Evolutionary conservation across 208 protist species (phyloP).

Genomic region (Crithidia sp.): DNA sequence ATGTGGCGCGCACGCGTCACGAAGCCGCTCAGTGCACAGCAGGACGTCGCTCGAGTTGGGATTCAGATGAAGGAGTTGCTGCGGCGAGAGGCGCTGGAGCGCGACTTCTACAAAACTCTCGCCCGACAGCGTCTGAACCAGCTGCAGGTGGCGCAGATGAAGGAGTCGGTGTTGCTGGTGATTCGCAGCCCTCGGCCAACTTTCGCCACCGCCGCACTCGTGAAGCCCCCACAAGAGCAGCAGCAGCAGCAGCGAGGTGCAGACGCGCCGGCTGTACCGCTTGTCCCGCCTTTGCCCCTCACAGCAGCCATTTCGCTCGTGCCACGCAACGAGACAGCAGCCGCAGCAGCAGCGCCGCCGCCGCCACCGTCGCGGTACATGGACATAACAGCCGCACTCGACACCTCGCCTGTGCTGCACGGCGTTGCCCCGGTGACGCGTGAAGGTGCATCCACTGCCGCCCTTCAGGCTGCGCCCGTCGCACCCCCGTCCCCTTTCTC

Average conservation of each 20-base stretch:
- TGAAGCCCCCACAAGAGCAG: background rate
- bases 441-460: no score
- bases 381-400: background rate
- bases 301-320: background rate
- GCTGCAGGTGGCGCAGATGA: conserved; percentile 13
- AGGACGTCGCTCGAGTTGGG: background rate
- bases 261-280: background rate
- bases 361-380: no score
- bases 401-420: no score
- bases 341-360: no score
- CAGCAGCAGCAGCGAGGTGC: background rate
- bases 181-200: conserved; percentile 12
- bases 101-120: conserved; percentile 8
- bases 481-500: background rate
- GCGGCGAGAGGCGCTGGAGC: conserved; percentile 13
- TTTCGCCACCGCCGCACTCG: background rate
- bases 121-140: conserved; percentile 6
- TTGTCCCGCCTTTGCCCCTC: conserved; percentile 1
- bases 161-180: conserved; percentile 21
- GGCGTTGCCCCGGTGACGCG: no score
- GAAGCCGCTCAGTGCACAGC: conserved; percentile 10
- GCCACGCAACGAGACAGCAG: no score
- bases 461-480: background rate
- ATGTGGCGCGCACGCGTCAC: conserved; percentile 7
- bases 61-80: conserved; percentile 21